Conservation (phyloP, 75 land plant species). For the Selaginella tamariscina region DNA sequence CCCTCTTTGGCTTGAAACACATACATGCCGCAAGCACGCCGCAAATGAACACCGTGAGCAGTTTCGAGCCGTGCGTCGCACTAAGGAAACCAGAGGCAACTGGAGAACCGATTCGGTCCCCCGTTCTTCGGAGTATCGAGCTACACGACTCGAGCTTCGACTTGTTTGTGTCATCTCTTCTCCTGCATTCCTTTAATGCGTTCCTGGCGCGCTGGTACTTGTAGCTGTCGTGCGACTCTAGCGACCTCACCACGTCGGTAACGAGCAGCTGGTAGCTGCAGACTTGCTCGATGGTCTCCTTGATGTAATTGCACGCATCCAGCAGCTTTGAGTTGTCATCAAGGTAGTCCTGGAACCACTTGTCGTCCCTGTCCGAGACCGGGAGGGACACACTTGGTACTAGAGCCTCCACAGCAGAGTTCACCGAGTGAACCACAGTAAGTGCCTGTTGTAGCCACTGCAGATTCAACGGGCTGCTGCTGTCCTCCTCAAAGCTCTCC, state of each 20-base stretch:
- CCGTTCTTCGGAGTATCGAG: slow-evolving; percentile 29
- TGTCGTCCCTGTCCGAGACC: slow-evolving; percentile 54
- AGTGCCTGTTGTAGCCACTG: slow-evolving; percentile 53
- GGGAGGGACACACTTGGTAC: slow-evolving; percentile 50
- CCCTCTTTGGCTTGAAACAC: slow-evolving; percentile 23
- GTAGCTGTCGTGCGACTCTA: slow-evolving; percentile 19
- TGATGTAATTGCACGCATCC: slow-evolving; percentile 55
- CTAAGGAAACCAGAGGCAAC: slow-evolving; percentile 39
- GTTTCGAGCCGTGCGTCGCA: slow-evolving; percentile 48
- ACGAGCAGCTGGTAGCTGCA: slow-evolving; percentile 43
- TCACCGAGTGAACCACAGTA: slow-evolving; percentile 32
- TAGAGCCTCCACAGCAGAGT: slow-evolving; percentile 33
- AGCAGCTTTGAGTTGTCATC: slow-evolving; percentile 54
- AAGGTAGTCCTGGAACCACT: slow-evolving; percentile 59
- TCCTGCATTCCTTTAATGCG: slow-evolving; percentile 35
- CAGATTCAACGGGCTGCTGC: slow-evolving; percentile 33
- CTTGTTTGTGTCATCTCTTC: slow-evolving; percentile 19
- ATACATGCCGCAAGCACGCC: slow-evolving; percentile 35
- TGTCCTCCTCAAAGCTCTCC: slow-evolving; percentile 16
- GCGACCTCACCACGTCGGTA: slow-evolving; percentile 36
- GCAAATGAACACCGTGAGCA: slow-evolving; percentile 39
- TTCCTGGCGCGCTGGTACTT: slow-evolving; percentile 19
- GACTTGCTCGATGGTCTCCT: slow-evolving; percentile 38
- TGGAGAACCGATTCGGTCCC: slow-evolving; percentile 17
- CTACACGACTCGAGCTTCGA: slow-evolving; percentile 38